Evolutionary conservation across 2,329 filamentous ascomycete genomes (phyloP).

Genomic region (Ophiostoma quercus): DNA sequence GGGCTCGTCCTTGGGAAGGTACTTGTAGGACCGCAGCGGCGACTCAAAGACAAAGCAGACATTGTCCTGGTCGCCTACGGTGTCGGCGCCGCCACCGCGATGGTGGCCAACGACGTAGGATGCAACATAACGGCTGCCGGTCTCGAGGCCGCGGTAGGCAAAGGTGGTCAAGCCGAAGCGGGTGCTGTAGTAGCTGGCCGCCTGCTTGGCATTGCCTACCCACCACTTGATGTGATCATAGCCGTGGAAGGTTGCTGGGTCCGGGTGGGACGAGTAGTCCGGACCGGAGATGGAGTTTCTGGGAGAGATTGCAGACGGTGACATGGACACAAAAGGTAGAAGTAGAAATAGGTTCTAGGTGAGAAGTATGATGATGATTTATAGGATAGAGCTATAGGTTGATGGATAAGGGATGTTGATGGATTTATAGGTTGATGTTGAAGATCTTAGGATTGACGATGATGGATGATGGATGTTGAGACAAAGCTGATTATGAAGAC

Average conservation of each 20-base stretch:
- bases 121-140: conserved; percentile 71
- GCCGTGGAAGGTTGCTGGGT: conserved; percentile 59
- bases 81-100: conserved; percentile 21
- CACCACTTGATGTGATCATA: conserved; percentile 96
- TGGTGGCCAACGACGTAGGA: conserved; percentile 76
- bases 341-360: background rate
- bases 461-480: background rate
- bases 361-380: background rate
- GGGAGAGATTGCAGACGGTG: conserved; percentile 53
- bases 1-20: conserved; percentile 54
- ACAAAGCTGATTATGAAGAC: background rate
- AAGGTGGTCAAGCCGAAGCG: conserved; percentile 80
- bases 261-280: conserved; percentile 4
- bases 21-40: conserved; percentile 59
- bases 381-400: background rate
- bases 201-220: conserved; percentile 95
- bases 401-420: background rate
- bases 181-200: conserved; percentile 79
- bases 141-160: conserved; percentile 85
- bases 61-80: conserved; percentile 38
- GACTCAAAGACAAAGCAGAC: conserved; percentile 82
- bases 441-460: background rate
- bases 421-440: background rate
- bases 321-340: conserved; percentile 43
- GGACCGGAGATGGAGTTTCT: background rate